A percentile compares a stretch with the other conserved stretches of the same genome.
phyloP scores from a whole-genome alignment of 768 basidiomycete species.

The Calocera cornea region DNA sequence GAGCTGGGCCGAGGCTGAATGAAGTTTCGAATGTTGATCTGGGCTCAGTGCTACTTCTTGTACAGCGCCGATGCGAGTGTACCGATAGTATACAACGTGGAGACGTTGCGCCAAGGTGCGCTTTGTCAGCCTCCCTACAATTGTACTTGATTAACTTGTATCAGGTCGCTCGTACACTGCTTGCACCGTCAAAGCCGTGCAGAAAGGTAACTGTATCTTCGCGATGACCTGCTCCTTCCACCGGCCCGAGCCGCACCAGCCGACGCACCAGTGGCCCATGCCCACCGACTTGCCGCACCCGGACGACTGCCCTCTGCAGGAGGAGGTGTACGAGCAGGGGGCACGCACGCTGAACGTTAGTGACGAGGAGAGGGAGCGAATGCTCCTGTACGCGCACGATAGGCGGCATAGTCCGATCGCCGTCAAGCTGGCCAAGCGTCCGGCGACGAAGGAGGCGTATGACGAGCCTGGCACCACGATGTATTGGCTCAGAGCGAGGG shows the following conservation, averaged over 20 bases:
- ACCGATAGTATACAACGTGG: slow-evolving; percentile 68
- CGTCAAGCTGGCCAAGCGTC: slow-evolving; percentile 37
- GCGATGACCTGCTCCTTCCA: slow-evolving; percentile 74
- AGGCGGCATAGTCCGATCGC: slow-evolving; percentile 54
- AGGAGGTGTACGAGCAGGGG: slow-evolving; percentile 26
- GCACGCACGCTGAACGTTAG: not conserved
- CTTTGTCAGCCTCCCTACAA: not conserved
- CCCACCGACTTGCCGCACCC: slow-evolving; percentile 41
- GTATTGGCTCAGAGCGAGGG: slow-evolving; percentile 71
- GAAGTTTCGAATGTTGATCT: slow-evolving; percentile 8
- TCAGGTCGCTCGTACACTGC: slow-evolving; percentile 52
- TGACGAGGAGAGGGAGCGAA: not conserved
- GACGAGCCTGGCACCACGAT: slow-evolving; percentile 21
- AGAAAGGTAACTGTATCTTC: slow-evolving; percentile 40
- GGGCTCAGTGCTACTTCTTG: slow-evolving; percentile 62
- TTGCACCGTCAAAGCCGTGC: slow-evolving; percentile 37
- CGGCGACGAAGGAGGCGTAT: slow-evolving; percentile 3
- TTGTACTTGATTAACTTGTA: not conserved
- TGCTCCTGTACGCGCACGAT: slow-evolving; percentile 34
- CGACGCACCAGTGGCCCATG: slow-evolving; percentile 51
- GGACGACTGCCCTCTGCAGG: slow-evolving; percentile 50
- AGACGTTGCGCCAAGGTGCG: slow-evolving; percentile 44
- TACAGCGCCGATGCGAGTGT: slow-evolving; percentile 56
- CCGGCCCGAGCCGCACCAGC: slow-evolving; percentile 62
- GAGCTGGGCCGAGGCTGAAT: slow-evolving; percentile 19